These are phyloP conservation scores for Penicillium decumbens DNA, from an alignment of 2,329 filamentous ascomycete genomes.

Conservation along the genomic window DNA sequence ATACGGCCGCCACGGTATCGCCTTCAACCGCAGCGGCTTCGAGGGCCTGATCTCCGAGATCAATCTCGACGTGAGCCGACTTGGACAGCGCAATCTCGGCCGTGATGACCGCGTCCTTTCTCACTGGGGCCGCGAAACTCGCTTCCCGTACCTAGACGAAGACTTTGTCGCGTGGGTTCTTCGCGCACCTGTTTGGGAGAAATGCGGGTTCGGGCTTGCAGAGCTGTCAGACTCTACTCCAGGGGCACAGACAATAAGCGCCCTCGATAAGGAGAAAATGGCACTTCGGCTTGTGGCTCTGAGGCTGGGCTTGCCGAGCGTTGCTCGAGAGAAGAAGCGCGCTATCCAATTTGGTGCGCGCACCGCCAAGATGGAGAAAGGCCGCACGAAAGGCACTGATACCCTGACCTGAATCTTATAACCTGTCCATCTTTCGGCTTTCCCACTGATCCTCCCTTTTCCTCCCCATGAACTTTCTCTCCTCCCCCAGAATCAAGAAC, in stretches of 20 bases:
- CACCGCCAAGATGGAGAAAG: slow-evolving; percentile 73
- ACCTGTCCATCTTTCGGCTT: not conserved
- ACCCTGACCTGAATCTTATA: slow-evolving; percentile 32
- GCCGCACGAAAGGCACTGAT: slow-evolving; percentile 64
- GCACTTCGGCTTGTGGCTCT: slow-evolving; percentile 72
- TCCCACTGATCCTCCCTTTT: not conserved
- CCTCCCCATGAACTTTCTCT: not conserved
- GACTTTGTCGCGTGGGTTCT: slow-evolving; percentile 77
- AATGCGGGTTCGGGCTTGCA: slow-evolving; percentile 73
- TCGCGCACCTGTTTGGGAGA: slow-evolving; percentile 68
- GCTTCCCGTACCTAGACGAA: slow-evolving; percentile 90
- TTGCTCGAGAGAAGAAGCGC: slow-evolving; percentile 85
- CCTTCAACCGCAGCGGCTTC: slow-evolving; percentile 67
- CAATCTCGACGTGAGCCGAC: slow-evolving; percentile 73
- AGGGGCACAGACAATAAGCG: slow-evolving; percentile 11
- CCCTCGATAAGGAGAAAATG: slow-evolving; percentile 67
- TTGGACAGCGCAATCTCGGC: slow-evolving; percentile 91
- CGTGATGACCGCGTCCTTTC: slow-evolving; percentile 88
- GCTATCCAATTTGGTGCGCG: slow-evolving; percentile 81
- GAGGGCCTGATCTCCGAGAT: slow-evolving; percentile 73
- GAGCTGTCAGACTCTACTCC: slow-evolving; percentile 25
- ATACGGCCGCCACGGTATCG: slow-evolving; percentile 76
- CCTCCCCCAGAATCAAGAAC: not conserved
- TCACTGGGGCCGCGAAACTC: slow-evolving; percentile 80
- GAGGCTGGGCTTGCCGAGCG: slow-evolving; percentile 64